phyloP scores from a whole-genome alignment of 345 rosid species.

The Cardamine resedifolia region DNA sequence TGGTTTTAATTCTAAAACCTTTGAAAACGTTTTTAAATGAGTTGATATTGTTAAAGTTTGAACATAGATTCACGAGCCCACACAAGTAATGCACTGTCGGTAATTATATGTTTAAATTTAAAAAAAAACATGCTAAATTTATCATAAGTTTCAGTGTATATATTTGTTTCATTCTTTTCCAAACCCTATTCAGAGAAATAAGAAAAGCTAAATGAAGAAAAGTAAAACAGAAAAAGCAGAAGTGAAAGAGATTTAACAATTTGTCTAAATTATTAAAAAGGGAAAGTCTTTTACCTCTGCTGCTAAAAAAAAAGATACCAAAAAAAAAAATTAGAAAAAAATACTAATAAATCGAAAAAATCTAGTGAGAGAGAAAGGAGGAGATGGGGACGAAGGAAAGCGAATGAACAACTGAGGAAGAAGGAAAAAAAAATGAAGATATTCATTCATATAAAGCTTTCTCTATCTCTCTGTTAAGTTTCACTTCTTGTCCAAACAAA shows the following conservation, averaged over 20 bases:
- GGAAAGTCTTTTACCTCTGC: conserved; percentile 18
- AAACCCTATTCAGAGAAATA: not conserved
- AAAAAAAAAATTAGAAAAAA: not conserved
- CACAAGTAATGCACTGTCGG: not conserved
- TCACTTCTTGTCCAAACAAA: conserved; percentile 29
- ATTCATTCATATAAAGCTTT: conserved; percentile 1
- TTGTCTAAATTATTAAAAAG: conserved; percentile 23
- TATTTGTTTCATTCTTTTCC: not conserved
- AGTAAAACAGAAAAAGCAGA: conserved; percentile 1
- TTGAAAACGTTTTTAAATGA: too few species aligned
- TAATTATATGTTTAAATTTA: too few species aligned
- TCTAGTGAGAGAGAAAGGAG: conserved; percentile 20
- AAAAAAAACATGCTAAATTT: not conserved
- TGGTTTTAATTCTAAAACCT: too few species aligned
- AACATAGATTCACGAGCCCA: not conserved
- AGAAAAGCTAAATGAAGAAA: not conserved
- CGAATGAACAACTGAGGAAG: conserved; percentile 15
- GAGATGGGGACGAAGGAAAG: conserved; percentile 18
- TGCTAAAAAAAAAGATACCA: not conserved
- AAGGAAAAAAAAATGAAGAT: not conserved
- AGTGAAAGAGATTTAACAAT: not conserved
- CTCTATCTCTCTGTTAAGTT: conserved; percentile 19
- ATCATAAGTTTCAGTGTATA: not conserved
- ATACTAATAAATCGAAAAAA: not conserved
- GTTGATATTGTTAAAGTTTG: not conserved